A percentile compares a stretch with the other conserved stretches of the same genome.
Conservation (phyloP, 495 filamentous ascomycete genomes). For the Thermothielavioides terrestris region DNA sequence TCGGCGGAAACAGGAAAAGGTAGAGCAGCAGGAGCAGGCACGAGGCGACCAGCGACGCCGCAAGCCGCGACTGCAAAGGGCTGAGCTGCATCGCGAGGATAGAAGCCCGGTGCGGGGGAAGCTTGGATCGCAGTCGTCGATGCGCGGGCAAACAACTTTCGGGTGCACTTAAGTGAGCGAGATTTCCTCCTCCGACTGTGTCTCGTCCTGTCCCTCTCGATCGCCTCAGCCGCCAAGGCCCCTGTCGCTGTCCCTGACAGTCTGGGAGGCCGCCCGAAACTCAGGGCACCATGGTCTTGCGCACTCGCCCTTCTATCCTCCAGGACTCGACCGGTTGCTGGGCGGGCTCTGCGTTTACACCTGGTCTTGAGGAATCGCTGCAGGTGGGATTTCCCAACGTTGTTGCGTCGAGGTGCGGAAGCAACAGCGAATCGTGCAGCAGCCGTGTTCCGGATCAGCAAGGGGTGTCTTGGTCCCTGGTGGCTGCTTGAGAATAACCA, state of each 20-base stretch:
- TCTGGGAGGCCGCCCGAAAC: conserved; percentile 8
- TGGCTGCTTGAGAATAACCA: too few species aligned
- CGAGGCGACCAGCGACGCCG: conserved; percentile 52
- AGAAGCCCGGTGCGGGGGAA: conserved; percentile 34
- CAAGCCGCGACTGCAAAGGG: conserved; percentile 60
- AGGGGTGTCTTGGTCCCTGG: not conserved
- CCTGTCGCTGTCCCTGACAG: conserved; percentile 9
- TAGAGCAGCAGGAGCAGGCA: conserved; percentile 48
- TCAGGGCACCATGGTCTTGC: conserved; percentile 3
- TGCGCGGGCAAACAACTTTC: not conserved
- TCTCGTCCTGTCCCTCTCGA: conserved; percentile 6
- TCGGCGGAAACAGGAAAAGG: conserved; percentile 44
- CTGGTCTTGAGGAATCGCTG: too few species aligned
- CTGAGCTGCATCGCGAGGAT: conserved; percentile 50
- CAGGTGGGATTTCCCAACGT: too few species aligned
- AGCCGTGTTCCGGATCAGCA: not conserved
- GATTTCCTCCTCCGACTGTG: not conserved
- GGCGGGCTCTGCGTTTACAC: too few species aligned
- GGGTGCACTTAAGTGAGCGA: too few species aligned
- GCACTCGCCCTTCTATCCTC: not conserved
- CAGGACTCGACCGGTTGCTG: not conserved
- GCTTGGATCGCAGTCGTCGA: conserved; percentile 5
- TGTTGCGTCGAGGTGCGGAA: too few species aligned
- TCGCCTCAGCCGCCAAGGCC: not conserved
- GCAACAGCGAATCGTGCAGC: too few species aligned